phyloP scores from a whole-genome alignment of 2,329 filamentous ascomycete species.

The Mollisia scopiformis region DNA sequence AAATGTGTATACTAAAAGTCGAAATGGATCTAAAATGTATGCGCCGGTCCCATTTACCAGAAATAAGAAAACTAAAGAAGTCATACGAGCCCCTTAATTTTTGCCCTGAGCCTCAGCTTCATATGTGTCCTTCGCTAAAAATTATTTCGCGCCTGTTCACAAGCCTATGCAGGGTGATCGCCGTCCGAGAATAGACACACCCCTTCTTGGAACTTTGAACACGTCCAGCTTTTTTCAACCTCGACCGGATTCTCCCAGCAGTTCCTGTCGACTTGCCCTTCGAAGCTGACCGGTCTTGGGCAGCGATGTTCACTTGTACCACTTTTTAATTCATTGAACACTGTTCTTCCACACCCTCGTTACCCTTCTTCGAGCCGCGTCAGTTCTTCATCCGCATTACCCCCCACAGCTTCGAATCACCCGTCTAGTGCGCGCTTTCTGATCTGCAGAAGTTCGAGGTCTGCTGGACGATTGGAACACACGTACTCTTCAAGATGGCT shows the following conservation, averaged over 20 bases:
- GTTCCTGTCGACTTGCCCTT: slow-evolving; percentile 17
- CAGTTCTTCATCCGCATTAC: slow-evolving; percentile 15
- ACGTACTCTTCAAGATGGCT: slow-evolving; percentile 32
- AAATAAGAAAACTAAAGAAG: too few species aligned
- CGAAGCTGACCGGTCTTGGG: slow-evolving; percentile 22
- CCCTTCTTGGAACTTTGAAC: neutral
- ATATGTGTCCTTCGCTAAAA: neutral
- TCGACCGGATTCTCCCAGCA: slow-evolving; percentile 10
- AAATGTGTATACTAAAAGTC: neutral
- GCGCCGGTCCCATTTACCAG: too few species aligned
- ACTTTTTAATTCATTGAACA: slow-evolving; percentile 26
- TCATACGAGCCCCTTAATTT: neutral
- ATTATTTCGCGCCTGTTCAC: neutral
- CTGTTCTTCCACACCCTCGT: slow-evolving; percentile 18
- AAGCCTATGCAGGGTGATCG: neutral
- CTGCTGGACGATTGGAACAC: slow-evolving; percentile 2
- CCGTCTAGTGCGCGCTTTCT: slow-evolving; percentile 3
- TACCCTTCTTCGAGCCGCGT: slow-evolving; percentile 15
- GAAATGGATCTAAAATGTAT: too few species aligned
- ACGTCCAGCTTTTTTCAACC: slow-evolving; percentile 1
- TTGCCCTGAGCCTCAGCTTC: neutral
- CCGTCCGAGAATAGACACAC: neutral
- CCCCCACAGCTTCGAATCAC: neutral
- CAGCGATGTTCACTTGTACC: slow-evolving; percentile 34
- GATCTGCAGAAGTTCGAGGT: neutral